Percentiles rank a stretch among this genome's conserved stretches.
These are phyloP conservation scores for Russula sp. DNA, from an alignment of 768 basidiomycete species.

Conservation along the genomic window DNA sequence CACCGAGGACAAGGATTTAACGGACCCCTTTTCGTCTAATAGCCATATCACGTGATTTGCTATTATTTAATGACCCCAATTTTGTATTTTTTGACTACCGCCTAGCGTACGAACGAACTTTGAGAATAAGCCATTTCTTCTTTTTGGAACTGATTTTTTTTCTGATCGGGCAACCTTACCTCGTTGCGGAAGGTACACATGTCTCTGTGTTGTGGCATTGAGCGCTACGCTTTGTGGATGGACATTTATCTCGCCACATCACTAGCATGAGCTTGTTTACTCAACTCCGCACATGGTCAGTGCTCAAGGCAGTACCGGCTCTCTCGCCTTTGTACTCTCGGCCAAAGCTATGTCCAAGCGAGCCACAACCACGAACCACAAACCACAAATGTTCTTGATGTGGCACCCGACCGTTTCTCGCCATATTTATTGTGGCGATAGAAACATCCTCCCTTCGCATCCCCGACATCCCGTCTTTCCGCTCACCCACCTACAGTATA, in stretches of 20 bases:
- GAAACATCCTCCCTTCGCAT: not conserved
- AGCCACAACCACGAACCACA: conserved; percentile 14
- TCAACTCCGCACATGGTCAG: conserved; percentile 18
- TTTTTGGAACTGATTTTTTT: not conserved
- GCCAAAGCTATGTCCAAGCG: conserved; percentile 17
- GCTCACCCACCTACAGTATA: not conserved
- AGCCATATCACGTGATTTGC: conserved; percentile 8
- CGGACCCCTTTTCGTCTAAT: conserved; percentile 6
- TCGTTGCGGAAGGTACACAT: not conserved
- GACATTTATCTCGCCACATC: not conserved
- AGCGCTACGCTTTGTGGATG: conserved; percentile 11
- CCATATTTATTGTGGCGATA: conserved; percentile 19
- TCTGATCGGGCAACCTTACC: not conserved
- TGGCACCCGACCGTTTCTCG: not conserved
- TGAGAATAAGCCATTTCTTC: not conserved
- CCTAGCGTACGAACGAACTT: not conserved
- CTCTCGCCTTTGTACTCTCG: conserved; percentile 10
- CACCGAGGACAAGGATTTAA: conserved; percentile 23
- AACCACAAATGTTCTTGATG: conserved; percentile 15
- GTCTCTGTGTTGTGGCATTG: conserved; percentile 6
- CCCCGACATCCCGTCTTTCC: conserved; percentile 1
- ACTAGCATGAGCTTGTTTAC: not conserved
- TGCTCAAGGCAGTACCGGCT: not conserved
- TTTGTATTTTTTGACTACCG: not conserved
- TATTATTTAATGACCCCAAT: not conserved